Conservation (phyloP, 208 protist genomes). For the Trypanosoma lewisi region DNA sequence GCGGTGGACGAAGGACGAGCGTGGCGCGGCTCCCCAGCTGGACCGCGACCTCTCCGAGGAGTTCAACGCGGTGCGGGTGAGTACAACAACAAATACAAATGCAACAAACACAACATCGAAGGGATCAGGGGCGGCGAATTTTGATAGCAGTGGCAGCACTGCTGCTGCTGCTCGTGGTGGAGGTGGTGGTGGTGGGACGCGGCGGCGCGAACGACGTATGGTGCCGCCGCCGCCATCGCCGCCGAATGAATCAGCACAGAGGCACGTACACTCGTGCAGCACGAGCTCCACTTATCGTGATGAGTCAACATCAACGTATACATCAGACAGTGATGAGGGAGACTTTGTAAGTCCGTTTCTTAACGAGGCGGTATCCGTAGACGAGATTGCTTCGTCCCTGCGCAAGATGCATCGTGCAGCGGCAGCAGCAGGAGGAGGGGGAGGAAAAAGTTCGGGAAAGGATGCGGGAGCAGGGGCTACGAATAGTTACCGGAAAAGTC, state of each 20-base stretch:
- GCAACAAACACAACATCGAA: neutral
- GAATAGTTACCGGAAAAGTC: too few species aligned
- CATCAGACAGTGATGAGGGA: neutral
- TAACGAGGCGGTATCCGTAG: slow-evolving; percentile 4
- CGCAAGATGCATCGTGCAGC: neutral
- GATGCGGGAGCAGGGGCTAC: too few species aligned
- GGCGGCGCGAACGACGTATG: slow-evolving; percentile 6
- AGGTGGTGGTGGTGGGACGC: neutral
- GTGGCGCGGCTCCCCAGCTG: slow-evolving; percentile 4
- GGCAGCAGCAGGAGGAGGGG: neutral
- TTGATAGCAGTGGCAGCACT: too few species aligned
- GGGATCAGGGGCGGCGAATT: too few species aligned
- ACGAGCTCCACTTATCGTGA: neutral
- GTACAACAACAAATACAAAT: slow-evolving; percentile 1
- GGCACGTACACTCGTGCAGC: neutral
- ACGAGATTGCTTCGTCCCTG: too few species aligned
- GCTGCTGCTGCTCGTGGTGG: too few species aligned
- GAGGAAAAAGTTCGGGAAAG: neutral
- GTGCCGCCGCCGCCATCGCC: slow-evolving; percentile 13
- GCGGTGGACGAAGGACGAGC: neutral
- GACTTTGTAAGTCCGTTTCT: slow-evolving; percentile 11
- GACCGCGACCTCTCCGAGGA: slow-evolving; percentile 9
- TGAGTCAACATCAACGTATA: neutral
- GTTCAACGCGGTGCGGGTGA: slow-evolving; percentile 8
- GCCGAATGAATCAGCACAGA: neutral